Conservation (phyloP, 169 alveolate species). For the Plasmodium billcollinsi region DNA sequence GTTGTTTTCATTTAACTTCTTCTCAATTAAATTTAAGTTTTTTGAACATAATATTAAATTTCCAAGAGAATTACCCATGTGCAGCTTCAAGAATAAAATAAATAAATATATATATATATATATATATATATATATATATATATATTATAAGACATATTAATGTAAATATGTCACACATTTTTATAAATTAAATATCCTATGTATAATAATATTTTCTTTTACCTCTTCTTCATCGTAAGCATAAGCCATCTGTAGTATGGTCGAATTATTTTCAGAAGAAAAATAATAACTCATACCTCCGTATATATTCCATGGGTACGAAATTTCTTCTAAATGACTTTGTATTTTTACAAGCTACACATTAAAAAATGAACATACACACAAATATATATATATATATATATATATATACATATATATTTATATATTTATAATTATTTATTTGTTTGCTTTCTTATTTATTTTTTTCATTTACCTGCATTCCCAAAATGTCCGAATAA, state of each 20-base stretch:
- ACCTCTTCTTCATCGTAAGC: constrained; percentile 75
- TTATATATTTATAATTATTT: not conserved
- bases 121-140: not conserved
- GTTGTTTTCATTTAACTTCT: constrained; percentile 33
- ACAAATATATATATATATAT: constrained; percentile 3
- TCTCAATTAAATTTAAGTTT: constrained; percentile 37
- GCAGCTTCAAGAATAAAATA: constrained; percentile 30
- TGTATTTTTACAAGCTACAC: constrained; percentile 64
- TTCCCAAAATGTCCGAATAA: constrained; percentile 72
- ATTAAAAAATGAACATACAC: not conserved
- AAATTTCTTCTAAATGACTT: constrained; percentile 73
- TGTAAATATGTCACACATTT: not conserved
- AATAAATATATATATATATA: constrained; percentile 1
- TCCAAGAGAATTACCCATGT: constrained; percentile 75
- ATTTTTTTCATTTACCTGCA: constrained; percentile 34
- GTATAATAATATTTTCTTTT: not conserved
- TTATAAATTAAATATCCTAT: too few species aligned
- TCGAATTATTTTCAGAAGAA: constrained; percentile 46
- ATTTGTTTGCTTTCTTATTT: not conserved
- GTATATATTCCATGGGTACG: constrained; percentile 74
- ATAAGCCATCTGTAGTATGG: constrained; percentile 58
- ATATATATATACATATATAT: not conserved
- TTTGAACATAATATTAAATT: constrained; percentile 46
- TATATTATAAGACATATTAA: not conserved
- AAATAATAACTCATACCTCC: constrained; percentile 75